Base-by-base conservation (phyloP, 2,329 filamentous ascomycete species). In the Zasmidium cellare region DNA sequence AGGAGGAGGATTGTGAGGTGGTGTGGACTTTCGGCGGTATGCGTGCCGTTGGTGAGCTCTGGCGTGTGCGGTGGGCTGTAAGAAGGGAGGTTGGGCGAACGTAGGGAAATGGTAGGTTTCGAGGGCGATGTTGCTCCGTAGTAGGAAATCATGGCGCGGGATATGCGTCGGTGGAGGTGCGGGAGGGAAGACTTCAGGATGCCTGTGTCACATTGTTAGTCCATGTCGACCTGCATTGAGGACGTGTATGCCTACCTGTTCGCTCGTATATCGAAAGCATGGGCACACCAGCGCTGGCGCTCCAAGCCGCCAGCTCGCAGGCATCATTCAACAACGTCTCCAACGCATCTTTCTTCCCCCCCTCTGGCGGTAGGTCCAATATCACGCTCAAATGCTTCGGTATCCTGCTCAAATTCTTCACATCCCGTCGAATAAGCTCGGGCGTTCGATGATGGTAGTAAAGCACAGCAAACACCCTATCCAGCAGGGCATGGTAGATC, bases 371-470 rank as follows among this genome's bases (percentile, higher is more conserved):
- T 49, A 90, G 79, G 57, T 87, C 88, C 58, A 99, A 77, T 55
- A 97, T 87, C 11, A 96, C 88, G 71, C 92, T 97, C 51, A 99
- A 75, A 71, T 99, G 94, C 64, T 89, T 84, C 2, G 94, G 94
- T 59, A 96, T 76, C 67, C 88, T 86, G 57, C 80, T 82, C 57
- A 99, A 76, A 9, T 83, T 82, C 72, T 86, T 86, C 23, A 97
- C 88, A 76, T 99, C 94, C 69, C 89, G 87, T 69, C 88, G 87
- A 66, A 99, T 96, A 71, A 96, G 86, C 72, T 96, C 91, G 7
- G 94, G 94, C 0, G 93, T 96, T 53, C 91, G 90, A 75, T 99
- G 94, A 77, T 99, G 96, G 78, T 99, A 94, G 74, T 93, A 92
- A 55, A 96, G 81, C 60, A 97, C 84, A 9, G 91, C 90, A 53